Conservation (phyloP, 352 stramenopile species). For the Pythium phragmitis region DNA sequence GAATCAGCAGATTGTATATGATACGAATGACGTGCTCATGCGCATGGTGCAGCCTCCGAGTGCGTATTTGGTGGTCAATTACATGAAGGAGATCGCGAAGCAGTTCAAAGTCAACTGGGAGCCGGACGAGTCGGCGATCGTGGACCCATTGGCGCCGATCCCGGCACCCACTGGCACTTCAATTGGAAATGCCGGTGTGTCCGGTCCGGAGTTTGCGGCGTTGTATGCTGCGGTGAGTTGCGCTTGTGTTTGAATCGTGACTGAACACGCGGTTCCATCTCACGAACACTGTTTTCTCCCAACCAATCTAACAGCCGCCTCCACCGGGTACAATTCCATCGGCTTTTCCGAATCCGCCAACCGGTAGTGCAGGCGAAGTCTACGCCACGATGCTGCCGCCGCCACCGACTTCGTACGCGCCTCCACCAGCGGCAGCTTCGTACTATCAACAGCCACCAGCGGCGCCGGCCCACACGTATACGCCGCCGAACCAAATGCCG, state of each 20-base stretch:
- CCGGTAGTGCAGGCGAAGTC: slow-evolving; percentile 19
- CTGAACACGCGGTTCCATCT: no score
- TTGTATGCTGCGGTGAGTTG: slow-evolving; percentile 63
- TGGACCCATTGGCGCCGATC: slow-evolving; percentile 85
- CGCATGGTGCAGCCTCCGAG: slow-evolving; percentile 63
- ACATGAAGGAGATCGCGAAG: slow-evolving; percentile 96
- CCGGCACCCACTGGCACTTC: slow-evolving; percentile 86
- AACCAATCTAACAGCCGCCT: slow-evolving; percentile 31
- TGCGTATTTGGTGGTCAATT: slow-evolving; percentile 93
- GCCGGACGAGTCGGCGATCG: slow-evolving; percentile 70
- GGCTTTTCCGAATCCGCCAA: slow-evolving; percentile 42
- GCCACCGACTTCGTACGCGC: slow-evolving; percentile 3
- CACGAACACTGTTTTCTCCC: background rate
- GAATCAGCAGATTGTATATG: background rate
- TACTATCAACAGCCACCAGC: slow-evolving; percentile 17
- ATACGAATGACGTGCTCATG: background rate
- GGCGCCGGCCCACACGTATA: slow-evolving; percentile 4
- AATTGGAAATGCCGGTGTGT: slow-evolving; percentile 76
- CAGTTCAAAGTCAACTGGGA: slow-evolving; percentile 95
- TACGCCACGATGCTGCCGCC: slow-evolving; percentile 14
- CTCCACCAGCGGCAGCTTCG: slow-evolving; percentile 11
- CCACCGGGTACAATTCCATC: slow-evolving; percentile 43
- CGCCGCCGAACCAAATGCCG: slow-evolving; percentile 2
- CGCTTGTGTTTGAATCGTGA: background rate
- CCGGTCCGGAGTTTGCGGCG: slow-evolving; percentile 76